Percentiles rank a stretch among this genome's conserved stretches.
phyloP scores from a whole-genome alignment of 1,284 basidiomycete genomes.

The Malassezia obtusa region DNA sequence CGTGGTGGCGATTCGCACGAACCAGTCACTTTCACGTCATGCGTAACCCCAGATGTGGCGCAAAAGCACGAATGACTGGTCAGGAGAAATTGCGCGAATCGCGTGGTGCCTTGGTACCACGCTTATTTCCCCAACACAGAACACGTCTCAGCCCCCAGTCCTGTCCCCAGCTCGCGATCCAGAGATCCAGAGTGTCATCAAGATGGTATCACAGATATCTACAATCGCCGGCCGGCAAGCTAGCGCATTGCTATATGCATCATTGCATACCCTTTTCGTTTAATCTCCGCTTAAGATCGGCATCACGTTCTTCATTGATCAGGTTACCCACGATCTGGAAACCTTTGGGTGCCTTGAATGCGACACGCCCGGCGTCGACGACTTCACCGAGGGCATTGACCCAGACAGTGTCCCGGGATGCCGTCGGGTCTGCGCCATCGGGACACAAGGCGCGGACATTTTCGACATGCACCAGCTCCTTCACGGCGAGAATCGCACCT shows the following conservation, averaged over 20 bases:
- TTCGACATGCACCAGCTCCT: constrained; percentile 75
- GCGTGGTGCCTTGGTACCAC: too few relatives aligned
- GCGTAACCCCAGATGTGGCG: constrained; percentile 1
- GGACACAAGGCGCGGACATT: constrained; percentile 55
- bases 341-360: constrained; percentile 40
- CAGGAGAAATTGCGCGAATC: neutral
- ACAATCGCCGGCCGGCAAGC: neutral
- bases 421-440: constrained; percentile 9
- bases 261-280: neutral
- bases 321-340: constrained; percentile 44
- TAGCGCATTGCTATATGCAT: neutral
- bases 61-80: neutral
- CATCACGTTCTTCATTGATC: constrained; percentile 32
- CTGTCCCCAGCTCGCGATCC: neutral
- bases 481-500: constrained; percentile 69
- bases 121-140: neutral
- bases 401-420: constrained; percentile 35
- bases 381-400: constrained; percentile 40
- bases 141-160: neutral
- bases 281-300: neutral
- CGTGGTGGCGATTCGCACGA: neutral
- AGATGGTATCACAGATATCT: neutral
- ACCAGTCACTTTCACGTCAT: neutral
- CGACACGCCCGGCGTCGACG: constrained; percentile 38
- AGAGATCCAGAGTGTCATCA: neutral